Evolutionary conservation across 352 stramenopile species (phyloP).

Genomic region (Elongisporangium undulatum): DNA sequence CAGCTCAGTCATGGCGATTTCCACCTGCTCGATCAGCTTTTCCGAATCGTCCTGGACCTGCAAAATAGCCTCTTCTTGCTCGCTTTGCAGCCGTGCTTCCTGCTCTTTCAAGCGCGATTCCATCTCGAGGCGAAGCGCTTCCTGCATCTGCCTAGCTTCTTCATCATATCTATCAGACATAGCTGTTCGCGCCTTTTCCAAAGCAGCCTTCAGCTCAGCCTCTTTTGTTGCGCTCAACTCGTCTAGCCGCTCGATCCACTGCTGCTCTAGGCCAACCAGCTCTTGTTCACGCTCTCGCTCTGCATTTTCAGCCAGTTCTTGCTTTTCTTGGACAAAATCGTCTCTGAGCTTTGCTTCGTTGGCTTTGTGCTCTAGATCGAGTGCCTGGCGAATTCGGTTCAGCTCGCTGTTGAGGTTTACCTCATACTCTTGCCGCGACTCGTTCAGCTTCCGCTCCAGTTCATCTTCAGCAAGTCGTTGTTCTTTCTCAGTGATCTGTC

Average conservation of each 20-base stretch:
- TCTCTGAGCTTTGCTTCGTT: constrained; percentile 7
- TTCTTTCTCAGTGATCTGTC: constrained; percentile 22
- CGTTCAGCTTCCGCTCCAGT: constrained; percentile 17
- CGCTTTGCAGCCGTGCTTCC: constrained; percentile 32
- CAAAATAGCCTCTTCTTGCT: constrained; percentile 71
- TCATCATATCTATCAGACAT: constrained; percentile 16
- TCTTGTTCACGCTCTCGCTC: constrained; percentile 9
- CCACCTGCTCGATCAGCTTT: constrained; percentile 71
- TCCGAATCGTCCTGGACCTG: constrained; percentile 81
- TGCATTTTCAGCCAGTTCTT: constrained; percentile 5
- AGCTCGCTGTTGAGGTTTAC: background rate
- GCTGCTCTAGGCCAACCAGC: constrained; percentile 12
- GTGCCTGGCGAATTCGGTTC: constrained; percentile 2
- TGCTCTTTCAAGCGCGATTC: constrained; percentile 35
- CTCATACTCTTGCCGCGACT: background rate
- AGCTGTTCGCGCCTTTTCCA: constrained; percentile 13
- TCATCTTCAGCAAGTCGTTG: constrained; percentile 18
- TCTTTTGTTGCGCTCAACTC: constrained; percentile 3
- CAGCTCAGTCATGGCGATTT: constrained; percentile 60
- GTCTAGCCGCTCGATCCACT: constrained; percentile 19
- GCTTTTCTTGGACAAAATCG: constrained; percentile 12
- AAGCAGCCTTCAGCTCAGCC: constrained; percentile 8
- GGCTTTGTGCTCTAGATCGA: constrained; percentile 10
- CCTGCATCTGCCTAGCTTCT: constrained; percentile 22
- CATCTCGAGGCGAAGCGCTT: constrained; percentile 23